Percentiles rank a stretch among this genome's conserved stretches.
phyloP scores from a whole-genome alignment of 352 stramenopile species.

The Phytophthora brassicae region DNA sequence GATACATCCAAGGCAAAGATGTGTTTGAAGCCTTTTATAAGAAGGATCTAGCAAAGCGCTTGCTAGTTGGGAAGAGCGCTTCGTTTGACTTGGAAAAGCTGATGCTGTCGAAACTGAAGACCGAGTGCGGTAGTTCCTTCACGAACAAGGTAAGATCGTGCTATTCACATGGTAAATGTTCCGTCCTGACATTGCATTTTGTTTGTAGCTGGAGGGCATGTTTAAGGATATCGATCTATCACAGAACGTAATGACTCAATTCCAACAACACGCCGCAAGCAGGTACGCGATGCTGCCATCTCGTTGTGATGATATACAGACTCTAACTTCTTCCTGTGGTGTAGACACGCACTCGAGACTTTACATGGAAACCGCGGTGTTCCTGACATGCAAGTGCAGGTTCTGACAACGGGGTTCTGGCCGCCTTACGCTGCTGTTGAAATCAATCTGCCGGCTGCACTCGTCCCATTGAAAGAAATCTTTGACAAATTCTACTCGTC shows the following conservation, averaged over 20 bases:
- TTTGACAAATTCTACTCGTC: slow-evolving; percentile 90
- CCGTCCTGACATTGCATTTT: slow-evolving; percentile 10
- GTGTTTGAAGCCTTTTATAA: slow-evolving; percentile 99
- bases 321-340: slow-evolving; percentile 5
- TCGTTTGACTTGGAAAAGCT: slow-evolving; percentile 95
- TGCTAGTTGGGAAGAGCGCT: slow-evolving; percentile 90
- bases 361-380: slow-evolving; percentile 39
- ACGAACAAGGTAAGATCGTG: slow-evolving; percentile 91
- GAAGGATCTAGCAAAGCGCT: slow-evolving; percentile 95
- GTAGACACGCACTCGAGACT: slow-evolving; percentile 50
- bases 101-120: slow-evolving; percentile 98
- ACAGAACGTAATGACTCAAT: slow-evolving; percentile 93
- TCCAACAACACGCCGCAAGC: slow-evolving; percentile 80
- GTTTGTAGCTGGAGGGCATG: slow-evolving; percentile 96
- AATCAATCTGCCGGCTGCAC: slow-evolving; percentile 65
- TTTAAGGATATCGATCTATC: slow-evolving; percentile 99
- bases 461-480: slow-evolving; percentile 76
- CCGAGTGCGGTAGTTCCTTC: slow-evolving; percentile 97
- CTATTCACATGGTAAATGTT: not conserved
- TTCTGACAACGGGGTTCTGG: slow-evolving; percentile 98
- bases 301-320: not conserved
- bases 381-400: slow-evolving; percentile 95
- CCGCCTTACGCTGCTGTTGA: slow-evolving; percentile 91
- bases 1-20: slow-evolving; percentile 97
- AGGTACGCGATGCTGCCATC: slow-evolving; percentile 41